phyloP scores from a whole-genome alignment of 2,329 filamentous ascomycete genomes.

The Colletotrichum sp. region DNA sequence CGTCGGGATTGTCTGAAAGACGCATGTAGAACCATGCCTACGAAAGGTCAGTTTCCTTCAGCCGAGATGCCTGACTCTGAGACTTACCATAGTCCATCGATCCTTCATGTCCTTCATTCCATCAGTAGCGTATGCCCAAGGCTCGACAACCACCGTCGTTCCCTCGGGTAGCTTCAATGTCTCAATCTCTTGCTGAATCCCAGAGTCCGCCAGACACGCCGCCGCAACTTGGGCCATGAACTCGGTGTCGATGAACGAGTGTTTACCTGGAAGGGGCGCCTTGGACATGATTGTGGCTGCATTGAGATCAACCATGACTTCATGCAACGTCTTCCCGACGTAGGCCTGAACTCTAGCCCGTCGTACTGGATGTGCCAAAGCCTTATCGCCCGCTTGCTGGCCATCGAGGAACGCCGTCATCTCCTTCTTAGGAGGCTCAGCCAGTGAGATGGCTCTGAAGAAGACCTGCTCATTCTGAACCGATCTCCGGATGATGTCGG shows the following conservation, averaged over 20 bases:
- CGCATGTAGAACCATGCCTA: constrained; percentile 26
- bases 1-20: constrained; percentile 45
- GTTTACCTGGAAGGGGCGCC: constrained; percentile 40
- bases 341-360: constrained; percentile 39
- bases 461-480: constrained; percentile 24
- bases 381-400: constrained; percentile 31
- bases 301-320: constrained; percentile 24
- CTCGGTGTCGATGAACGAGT: constrained; percentile 51
- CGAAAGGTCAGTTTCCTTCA: background rate
- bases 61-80: too few species aligned
- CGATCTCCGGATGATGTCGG: background rate
- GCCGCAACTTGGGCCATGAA: constrained; percentile 54
- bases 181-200: constrained; percentile 47
- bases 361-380: constrained; percentile 20
- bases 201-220: constrained; percentile 47
- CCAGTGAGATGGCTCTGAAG: constrained; percentile 51
- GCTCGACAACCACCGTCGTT: constrained; percentile 52
- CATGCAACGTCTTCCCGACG: constrained; percentile 22
- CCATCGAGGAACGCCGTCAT: constrained; percentile 44
- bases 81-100: constrained; percentile 52
- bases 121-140: constrained; percentile 62
- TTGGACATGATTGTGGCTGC: constrained; percentile 18
- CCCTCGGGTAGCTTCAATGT: constrained; percentile 47
- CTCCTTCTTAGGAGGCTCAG: constrained; percentile 47
- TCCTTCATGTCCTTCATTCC: constrained; percentile 55